phyloP scores from a whole-genome alignment of 768 basidiomycete genomes.

The Russula emetica region DNA sequence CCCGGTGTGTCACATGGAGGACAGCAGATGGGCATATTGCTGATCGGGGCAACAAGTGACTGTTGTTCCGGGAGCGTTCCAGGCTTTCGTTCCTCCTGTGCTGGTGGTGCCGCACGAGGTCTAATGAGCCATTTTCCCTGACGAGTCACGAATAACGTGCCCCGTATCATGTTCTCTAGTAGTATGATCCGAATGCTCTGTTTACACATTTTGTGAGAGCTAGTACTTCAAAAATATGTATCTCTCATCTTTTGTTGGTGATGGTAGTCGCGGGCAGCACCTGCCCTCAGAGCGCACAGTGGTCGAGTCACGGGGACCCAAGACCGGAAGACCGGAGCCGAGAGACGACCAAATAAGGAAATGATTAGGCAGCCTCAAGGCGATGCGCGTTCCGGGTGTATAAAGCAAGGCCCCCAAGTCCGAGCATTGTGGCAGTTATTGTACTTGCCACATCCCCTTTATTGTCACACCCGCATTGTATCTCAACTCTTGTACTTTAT shows the following conservation, averaged over 20 bases:
- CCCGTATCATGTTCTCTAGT: not conserved
- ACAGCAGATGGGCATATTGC: not conserved
- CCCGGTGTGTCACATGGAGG: not conserved
- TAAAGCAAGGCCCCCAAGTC: not conserved
- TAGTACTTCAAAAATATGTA: not conserved
- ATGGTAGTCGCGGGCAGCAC: no score
- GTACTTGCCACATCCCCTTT: not conserved
- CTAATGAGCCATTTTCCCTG: constrained; percentile 8
- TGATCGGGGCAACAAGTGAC: not conserved
- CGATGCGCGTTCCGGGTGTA: not conserved
- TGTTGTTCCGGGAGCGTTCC: not conserved
- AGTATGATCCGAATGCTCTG: not conserved
- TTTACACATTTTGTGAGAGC: not conserved
- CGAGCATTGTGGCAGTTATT: not conserved
- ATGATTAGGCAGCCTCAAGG: not conserved
- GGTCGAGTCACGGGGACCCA: not conserved
- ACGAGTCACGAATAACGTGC: constrained; percentile 4
- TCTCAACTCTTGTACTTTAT: not conserved
- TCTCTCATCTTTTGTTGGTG: not conserved
- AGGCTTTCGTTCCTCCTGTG: not conserved
- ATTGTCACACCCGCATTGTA: constrained; percentile 5
- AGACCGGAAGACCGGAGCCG: not conserved
- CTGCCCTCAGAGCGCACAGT: not conserved
- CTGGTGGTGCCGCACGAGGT: not conserved
- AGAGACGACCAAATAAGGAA: not conserved